Conservation (phyloP, 169 alveolate genomes). For the Plasmodium gallinaceum region DNA sequence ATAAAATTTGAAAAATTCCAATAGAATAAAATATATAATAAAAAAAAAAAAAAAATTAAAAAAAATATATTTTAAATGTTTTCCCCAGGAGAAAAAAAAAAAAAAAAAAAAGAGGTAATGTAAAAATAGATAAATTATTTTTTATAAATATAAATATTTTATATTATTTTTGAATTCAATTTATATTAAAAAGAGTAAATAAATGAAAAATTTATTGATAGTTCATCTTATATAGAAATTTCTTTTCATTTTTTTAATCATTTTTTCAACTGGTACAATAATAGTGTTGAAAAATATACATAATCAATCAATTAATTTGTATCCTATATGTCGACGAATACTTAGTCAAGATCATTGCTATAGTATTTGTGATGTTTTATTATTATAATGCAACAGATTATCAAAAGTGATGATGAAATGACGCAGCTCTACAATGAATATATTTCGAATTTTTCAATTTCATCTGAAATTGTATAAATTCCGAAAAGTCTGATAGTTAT, state of each 20-base stretch:
- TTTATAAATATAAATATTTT: too few species aligned
- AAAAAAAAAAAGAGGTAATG: too few species aligned
- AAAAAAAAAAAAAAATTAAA: too few species aligned
- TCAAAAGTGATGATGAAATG: conserved; percentile 78
- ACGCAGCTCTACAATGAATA: conserved; percentile 59
- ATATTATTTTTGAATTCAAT: too few species aligned
- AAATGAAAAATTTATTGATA: too few species aligned
- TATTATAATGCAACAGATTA: conserved; percentile 71
- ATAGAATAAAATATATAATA: too few species aligned
- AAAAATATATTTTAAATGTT: too few species aligned
- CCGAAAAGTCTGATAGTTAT: conserved; percentile 40
- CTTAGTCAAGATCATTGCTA: conserved; percentile 80
- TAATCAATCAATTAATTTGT: background rate
- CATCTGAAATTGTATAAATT: conserved; percentile 24
- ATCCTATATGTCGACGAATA: conserved; percentile 52
- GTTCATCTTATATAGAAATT: too few species aligned
- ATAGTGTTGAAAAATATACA: conserved; percentile 51
- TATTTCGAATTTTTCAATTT: conserved; percentile 47
- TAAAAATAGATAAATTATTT: too few species aligned
- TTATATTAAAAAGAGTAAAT: too few species aligned
- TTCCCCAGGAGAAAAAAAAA: too few species aligned
- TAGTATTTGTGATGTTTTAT: conserved; percentile 77
- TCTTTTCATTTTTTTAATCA: background rate
- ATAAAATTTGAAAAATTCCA: too few species aligned
- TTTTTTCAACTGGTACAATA: conserved; percentile 48